Base-by-base conservation (phyloP, 257 asterid species). In the Solanum clarkiae region DNA sequence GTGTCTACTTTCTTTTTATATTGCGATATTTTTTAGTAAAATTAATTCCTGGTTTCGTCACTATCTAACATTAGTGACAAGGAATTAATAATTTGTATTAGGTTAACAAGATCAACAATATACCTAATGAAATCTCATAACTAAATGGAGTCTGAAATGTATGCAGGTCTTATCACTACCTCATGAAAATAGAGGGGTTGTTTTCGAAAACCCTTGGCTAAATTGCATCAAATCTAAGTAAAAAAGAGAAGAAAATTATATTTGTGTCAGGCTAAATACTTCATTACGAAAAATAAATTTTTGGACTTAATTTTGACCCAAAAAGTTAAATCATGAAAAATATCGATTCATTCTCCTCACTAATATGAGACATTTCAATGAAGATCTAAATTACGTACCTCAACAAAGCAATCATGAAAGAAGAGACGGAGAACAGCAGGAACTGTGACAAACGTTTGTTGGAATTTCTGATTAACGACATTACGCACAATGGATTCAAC, bases 361-460 rank as follows among this genome's bases (percentile, higher is more conserved):
- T 32, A 68, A 16, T 36, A 12, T 68, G 75, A 32, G 47, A 68
- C 14, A 10, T 68, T 15, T 32, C 14, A 66, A 66, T n/a, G 7
- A 12, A 66, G 42, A 36, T 5, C 15, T 20, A 14, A 65, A 26
- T 2, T 26, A 7, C 1, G 22, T 36, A 69, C 98, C 86, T 89
- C 84, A 59, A 95, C 96, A 9, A 94, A 90, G 85, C 98, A 94
- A 11, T 95, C 98, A 14, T 95, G 98, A 93, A 95, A 94, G 91
- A 88, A 93, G 84, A 95, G 93, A 83, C 98, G 98, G 74, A 95
- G 87, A 7, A 83, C 65, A 0, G 93, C 96, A 1, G 98, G 98
- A 32, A 89, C 93, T 0, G 98, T 94, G 16, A 90, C 89, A 79
- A 91, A 89, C 1, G 98, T 94, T 62, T 94, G 98, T 4, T 55